phyloP scores from a whole-genome alignment of 1,284 basidiomycete genomes.

The Sutorius eximius region DNA sequence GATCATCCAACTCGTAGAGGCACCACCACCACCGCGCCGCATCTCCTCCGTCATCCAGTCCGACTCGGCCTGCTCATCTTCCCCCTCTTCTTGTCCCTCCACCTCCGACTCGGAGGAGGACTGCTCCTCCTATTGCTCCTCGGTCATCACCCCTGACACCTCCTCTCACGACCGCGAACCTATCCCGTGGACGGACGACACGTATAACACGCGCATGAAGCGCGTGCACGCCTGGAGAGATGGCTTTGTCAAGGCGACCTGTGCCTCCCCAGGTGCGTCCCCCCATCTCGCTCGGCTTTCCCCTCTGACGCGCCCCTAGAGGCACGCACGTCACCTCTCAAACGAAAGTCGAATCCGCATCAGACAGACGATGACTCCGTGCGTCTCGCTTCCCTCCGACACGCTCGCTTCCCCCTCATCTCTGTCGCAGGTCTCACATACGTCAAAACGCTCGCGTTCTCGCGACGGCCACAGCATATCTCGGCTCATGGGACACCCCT shows the following conservation, averaged over 20 bases:
- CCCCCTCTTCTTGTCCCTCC: constrained; percentile 38
- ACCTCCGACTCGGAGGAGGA: constrained; percentile 45
- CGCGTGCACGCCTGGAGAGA: constrained; percentile 67
- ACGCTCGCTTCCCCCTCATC: constrained; percentile 5
- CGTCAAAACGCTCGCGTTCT: constrained; percentile 55
- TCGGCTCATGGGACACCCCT: constrained; percentile 43
- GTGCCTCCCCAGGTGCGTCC: constrained; percentile 38
- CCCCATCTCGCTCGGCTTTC: not conserved
- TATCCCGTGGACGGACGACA: constrained; percentile 44
- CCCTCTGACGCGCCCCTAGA: constrained; percentile 13
- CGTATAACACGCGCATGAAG: constrained; percentile 51
- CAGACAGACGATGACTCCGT: constrained; percentile 45
- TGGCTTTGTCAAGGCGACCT: constrained; percentile 38
- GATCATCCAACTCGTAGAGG: constrained; percentile 75
- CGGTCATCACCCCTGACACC: constrained; percentile 41
- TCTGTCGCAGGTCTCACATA: constrained; percentile 44
- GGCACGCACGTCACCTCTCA: constrained; percentile 19
- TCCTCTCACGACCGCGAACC: constrained; percentile 23
- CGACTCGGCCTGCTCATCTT: constrained; percentile 38
- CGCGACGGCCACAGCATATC: constrained; percentile 36
- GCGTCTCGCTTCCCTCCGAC: constrained; percentile 28
- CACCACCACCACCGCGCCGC: constrained; percentile 50
- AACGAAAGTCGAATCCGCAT: constrained; percentile 31
- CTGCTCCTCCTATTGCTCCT: constrained; percentile 67
- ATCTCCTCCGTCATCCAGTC: constrained; percentile 46